These are phyloP conservation scores for Evernia prunastri DNA, from an alignment of 495 filamentous ascomycete species.

Conservation along the genomic window DNA sequence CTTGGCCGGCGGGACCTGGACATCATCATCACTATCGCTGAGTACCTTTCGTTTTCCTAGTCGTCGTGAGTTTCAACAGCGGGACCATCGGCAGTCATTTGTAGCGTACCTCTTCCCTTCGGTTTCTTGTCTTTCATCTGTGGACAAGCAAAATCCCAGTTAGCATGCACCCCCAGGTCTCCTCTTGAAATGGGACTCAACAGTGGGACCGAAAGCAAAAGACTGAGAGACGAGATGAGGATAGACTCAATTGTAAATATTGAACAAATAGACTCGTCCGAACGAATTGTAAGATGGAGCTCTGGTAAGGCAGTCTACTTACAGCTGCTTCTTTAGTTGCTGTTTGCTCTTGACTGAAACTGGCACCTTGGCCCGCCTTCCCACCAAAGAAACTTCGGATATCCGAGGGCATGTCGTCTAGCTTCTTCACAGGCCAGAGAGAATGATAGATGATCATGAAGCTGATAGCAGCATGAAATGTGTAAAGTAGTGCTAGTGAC, in stretches of 20 bases:
- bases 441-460: background rate
- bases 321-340: conserved; percentile 25
- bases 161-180: background rate
- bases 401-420: conserved; percentile 58
- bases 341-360: conserved; percentile 42
- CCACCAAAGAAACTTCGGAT: conserved; percentile 75
- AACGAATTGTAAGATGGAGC: background rate
- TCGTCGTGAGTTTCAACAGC: conserved; percentile 1
- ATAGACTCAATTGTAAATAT: background rate
- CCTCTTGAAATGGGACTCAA: background rate
- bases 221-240: background rate
- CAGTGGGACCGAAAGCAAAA: background rate
- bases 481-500: background rate
- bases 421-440: background rate
- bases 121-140: conserved; percentile 21
- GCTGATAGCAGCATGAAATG: background rate
- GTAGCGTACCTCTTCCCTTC: conserved; percentile 20
- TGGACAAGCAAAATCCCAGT: background rate
- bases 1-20: conserved; percentile 33
- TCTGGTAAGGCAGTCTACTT: conserved; percentile 3
- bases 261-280: background rate
- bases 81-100: no score
- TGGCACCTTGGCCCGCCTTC: conserved; percentile 43
- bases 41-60: conserved; percentile 63
- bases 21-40: conserved; percentile 71